Percentiles rank a stretch among this genome's conserved stretches.
Evolutionary conservation across 768 basidiomycete genomes (phyloP).

Genomic region (Collybia mongolica): DNA sequence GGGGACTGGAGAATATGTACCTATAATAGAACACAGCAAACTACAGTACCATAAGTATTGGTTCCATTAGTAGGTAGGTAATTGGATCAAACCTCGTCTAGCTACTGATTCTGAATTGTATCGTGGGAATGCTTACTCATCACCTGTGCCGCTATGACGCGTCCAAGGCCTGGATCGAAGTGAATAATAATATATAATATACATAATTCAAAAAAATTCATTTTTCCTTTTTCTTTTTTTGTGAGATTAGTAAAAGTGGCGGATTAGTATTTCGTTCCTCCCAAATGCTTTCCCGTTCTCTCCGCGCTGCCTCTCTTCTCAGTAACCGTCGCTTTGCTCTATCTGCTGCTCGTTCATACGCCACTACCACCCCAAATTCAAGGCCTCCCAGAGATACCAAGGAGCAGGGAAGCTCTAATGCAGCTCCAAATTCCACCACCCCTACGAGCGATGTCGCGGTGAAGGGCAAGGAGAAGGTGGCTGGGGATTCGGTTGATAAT

Average conservation of each 20-base stretch:
- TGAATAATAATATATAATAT: neutral
- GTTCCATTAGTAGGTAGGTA: too few species aligned
- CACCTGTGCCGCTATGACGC: too few species aligned
- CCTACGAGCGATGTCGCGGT: constrained; percentile 21
- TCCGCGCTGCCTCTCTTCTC: constrained; percentile 50
- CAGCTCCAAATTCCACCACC: constrained; percentile 13
- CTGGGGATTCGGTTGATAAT: constrained; percentile 4
- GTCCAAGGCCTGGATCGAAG: too few species aligned
- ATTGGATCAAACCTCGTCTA: too few species aligned
- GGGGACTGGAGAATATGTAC: too few species aligned
- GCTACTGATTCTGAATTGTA: too few species aligned
- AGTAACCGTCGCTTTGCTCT: constrained; percentile 37
- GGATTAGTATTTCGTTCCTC: constrained; percentile 4
- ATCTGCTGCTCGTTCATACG: constrained; percentile 40
- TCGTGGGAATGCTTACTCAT: too few species aligned
- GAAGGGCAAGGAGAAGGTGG: constrained; percentile 33
- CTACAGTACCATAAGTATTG: too few species aligned
- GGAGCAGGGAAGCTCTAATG: constrained; percentile 7
- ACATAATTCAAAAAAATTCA: constrained; percentile 3
- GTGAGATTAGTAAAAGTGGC: too few species aligned
- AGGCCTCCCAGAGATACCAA: constrained; percentile 17
- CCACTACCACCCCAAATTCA: constrained; percentile 37
- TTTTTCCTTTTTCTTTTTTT: too few species aligned
- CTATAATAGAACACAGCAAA: too few species aligned
- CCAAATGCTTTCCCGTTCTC: constrained; percentile 65